Base-by-base conservation (phyloP, 2,329 filamentous ascomycete species). In the Lasiodiplodia citricola region DNA sequence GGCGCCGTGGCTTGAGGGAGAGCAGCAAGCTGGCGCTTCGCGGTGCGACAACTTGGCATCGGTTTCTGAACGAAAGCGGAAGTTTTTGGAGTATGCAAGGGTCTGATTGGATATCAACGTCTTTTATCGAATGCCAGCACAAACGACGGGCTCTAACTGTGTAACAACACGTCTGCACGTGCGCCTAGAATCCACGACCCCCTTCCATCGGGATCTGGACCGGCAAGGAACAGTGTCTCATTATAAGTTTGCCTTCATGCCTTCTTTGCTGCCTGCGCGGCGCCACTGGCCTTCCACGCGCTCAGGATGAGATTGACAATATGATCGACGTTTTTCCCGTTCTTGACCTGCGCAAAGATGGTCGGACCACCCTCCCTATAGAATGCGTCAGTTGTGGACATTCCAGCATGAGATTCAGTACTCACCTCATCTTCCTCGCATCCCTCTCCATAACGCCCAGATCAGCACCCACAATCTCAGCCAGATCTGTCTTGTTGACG, bases 311-410 rank as follows among this genome's bases (percentile, higher is more conserved):
- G 80, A 73, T 92, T 92, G 18, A 97, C 88, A 77, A 98, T 97
- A 78, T 96, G 91, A 70, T 94, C 88, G 8, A 98, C 89, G 1
- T 90, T 93, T 70, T 94, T 91, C 2, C 90, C 90, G 81, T 94
- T 91, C 88, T 98, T 99, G n/a, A 99, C 94, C 83, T 97, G 93
- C 0, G 94, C 95, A 78, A 98, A 97, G 3, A 99, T 92, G 0
- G 95, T 97, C 5, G 96, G 96, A 0, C 96, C 96, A 2, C 94
- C 95, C 81, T 98, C 95, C 64, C 96, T 87, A 67, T 23, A 28
- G 4, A 31, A 16, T 10, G 3, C 2, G 35, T 63, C 57, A 63
- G 66, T 3, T 35, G 16, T 6, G 13, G 18, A 7, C 21, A 38
- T 63, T 44, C 37, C 50, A n/a, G 11, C 18, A 63, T 11, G 23